Base-by-base conservation (phyloP, 768 basidiomycete genomes). In the Antrodiella citrinella region DNA sequence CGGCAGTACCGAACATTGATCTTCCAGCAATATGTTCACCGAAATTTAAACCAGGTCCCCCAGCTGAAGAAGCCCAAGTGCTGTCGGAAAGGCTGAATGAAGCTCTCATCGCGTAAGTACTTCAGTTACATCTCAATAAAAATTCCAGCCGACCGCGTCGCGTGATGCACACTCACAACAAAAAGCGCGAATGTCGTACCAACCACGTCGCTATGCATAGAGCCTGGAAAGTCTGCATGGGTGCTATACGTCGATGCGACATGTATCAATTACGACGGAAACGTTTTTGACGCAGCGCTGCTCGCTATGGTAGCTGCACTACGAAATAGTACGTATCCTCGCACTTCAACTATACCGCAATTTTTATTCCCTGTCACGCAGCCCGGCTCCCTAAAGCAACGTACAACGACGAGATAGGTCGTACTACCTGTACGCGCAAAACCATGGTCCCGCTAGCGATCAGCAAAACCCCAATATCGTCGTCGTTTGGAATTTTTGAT, bases 211-310 rank as follows among this genome's bases (percentile, higher is more conserved):
- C 77, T 98, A 2, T 85, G 84, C 62, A 96, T 99, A 51, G 75
- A 86, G 13, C 77, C 80, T 0, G 82, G 81, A 2, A 89, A 86
- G 62, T 77, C 91, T 0, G 92, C 73, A 0, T 99, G 93, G 92
- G 86, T 86, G 23, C 74, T 98, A n/a, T 98, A 97, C 61, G 76
- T 97, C 57, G 96, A 99, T 57, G 81, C 89, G 23, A 89, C 86
- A 0, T 97, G 95, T 63, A 90, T 99, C 56, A 98, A 96, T 68
- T 96, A 95, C 62, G 94, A 98, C 63, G 96, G 96, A 4, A 98
- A 97, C 61, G 86, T 77, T 1, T 91, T 94, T 52, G 96, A 99
- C 56, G 91, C 96, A 0, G 77, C 90, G 0, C 72, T 97, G 9
- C 63, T 97, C 19, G 91, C 91, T 0, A 87, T 94, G 74, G 79